A percentile compares a stretch with the other conserved stretches of the same genome.
These are phyloP conservation scores for Physcia stellaris DNA, from an alignment of 495 filamentous ascomycete species.

Conservation along the genomic window DNA sequence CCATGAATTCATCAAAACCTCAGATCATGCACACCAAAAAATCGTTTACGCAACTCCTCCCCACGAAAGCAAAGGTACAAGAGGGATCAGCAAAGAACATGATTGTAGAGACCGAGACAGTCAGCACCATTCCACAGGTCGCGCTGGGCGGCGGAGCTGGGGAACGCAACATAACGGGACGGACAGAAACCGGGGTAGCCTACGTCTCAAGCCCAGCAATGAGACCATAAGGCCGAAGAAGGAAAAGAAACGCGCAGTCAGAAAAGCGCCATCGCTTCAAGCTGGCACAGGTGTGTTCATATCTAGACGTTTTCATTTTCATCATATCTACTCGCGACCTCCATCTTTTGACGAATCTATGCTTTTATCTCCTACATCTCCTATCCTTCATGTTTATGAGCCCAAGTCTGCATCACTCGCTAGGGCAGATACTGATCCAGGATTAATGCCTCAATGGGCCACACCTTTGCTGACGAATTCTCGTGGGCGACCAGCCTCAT, in stretches of 20 bases:
- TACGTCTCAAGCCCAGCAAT: conserved; percentile 74
- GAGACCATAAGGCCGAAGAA: conserved; percentile 91
- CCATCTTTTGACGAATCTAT: conserved; percentile 16
- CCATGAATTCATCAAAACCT: conserved; percentile 14
- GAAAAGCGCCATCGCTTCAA: conserved; percentile 59
- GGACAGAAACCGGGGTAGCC: conserved; percentile 51
- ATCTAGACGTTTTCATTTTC: conserved; percentile 15
- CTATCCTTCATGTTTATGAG: too few species aligned
- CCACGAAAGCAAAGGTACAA: conserved; percentile 38
- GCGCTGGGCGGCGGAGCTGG: conserved; percentile 55
- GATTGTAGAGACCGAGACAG: conserved; percentile 97
- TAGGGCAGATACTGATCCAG: not conserved
- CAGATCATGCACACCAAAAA: conserved; percentile 29
- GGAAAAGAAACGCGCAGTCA: conserved; percentile 65
- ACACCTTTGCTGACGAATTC: conserved; percentile 37
- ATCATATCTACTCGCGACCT: conserved; percentile 13
- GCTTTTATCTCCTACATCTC: conserved; percentile 1
- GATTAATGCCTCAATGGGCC: conserved; percentile 1
- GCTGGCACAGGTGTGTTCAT: conserved; percentile 56
- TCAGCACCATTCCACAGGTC: conserved; percentile 83
- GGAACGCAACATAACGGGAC: conserved; percentile 39
- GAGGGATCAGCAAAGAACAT: conserved; percentile 79
- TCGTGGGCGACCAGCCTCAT: conserved; percentile 51
- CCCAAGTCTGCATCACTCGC: conserved; percentile 1
- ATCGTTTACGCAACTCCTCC: conserved; percentile 35